phyloP scores from a whole-genome alignment of 306 rosid genomes.

The Rosa lucieae region DNA sequence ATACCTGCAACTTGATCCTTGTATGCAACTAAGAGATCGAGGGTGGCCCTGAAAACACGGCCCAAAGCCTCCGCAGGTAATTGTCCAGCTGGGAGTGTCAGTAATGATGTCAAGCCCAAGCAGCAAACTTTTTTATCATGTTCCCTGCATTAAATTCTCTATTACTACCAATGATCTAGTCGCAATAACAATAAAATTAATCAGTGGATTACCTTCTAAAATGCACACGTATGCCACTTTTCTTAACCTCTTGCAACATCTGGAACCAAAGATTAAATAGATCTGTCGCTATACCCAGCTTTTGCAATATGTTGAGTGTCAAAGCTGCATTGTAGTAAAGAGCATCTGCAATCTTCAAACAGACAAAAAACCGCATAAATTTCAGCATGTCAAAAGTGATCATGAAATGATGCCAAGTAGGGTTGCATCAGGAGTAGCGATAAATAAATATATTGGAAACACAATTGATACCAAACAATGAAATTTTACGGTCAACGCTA shows the following conservation, averaged over 20 bases:
- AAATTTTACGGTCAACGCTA: background rate
- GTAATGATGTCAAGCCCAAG: conserved; percentile 82
- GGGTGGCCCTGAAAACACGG: conserved; percentile 83
- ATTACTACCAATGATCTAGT: background rate
- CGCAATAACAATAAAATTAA: background rate
- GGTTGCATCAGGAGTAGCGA: background rate
- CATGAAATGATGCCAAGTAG: background rate
- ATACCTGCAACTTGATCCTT: conserved; percentile 95
- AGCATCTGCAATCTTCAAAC: conserved; percentile 80
- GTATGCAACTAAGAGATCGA: conserved; percentile 84
- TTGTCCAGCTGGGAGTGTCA: conserved; percentile 74
- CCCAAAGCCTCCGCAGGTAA: conserved; percentile 84
- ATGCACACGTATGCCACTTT: conserved; percentile 69
- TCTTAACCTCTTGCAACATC: conserved; percentile 81
- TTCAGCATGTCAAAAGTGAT: conserved; percentile 19
- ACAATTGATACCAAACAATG: background rate
- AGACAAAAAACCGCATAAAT: conserved; percentile 12
- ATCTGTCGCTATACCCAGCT: conserved; percentile 77
- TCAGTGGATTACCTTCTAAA: conserved; percentile 55
- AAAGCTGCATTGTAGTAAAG: conserved; percentile 81
- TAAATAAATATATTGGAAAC: background rate
- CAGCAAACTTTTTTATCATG: conserved; percentile 94
- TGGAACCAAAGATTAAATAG: conserved; percentile 89
- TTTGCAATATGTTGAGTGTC: conserved; percentile 72
- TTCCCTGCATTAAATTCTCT: conserved; percentile 57